A percentile compares a stretch with the other conserved stretches of the same genome.
These are phyloP conservation scores for Arachis stenosperma DNA, from an alignment of 306 rosid genomes.

Conservation along the genomic window DNA sequence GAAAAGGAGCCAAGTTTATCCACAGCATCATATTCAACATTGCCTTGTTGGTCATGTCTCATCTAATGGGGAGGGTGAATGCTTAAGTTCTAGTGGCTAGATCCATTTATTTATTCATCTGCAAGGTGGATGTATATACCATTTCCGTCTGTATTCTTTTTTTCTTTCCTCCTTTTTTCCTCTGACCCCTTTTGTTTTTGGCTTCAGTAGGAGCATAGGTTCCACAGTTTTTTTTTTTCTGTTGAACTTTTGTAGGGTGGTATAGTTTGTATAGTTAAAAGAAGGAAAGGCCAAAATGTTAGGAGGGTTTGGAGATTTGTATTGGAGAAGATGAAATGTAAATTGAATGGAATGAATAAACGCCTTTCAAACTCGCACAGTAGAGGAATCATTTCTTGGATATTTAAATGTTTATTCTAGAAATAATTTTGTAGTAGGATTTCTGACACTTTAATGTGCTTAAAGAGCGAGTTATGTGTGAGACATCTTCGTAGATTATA, in stretches of 20 bases:
- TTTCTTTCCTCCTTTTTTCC: background rate
- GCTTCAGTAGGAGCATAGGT: conserved; percentile 36
- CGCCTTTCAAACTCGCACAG: conserved; percentile 1
- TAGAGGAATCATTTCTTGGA: conserved; percentile 21
- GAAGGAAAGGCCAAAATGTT: conserved; percentile 6
- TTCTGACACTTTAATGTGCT: too few relatives aligned
- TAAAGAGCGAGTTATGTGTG: too few relatives aligned
- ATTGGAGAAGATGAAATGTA: conserved; percentile 28
- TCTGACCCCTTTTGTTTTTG: background rate
- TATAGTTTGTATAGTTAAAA: background rate
- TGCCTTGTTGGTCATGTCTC: conserved; percentile 37
- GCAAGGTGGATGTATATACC: conserved; percentile 22
- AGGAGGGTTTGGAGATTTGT: conserved; percentile 15
- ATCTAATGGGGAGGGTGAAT: conserved; percentile 22
- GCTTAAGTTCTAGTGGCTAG: conserved; percentile 34
- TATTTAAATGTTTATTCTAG: background rate
- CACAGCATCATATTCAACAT: conserved; percentile 34
- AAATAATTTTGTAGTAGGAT: too few relatives aligned
- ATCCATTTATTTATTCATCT: conserved; percentile 2
- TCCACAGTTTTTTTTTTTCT: background rate
- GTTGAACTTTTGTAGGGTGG: too few relatives aligned
- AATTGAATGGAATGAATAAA: conserved; percentile 30
- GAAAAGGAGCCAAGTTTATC: conserved; percentile 28
- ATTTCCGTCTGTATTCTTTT: conserved; percentile 24
- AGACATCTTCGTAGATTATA: too few relatives aligned